These are phyloP conservation scores for Perkinsela sp. DNA, from an alignment of 208 protist species.

Conservation along the genomic window DNA sequence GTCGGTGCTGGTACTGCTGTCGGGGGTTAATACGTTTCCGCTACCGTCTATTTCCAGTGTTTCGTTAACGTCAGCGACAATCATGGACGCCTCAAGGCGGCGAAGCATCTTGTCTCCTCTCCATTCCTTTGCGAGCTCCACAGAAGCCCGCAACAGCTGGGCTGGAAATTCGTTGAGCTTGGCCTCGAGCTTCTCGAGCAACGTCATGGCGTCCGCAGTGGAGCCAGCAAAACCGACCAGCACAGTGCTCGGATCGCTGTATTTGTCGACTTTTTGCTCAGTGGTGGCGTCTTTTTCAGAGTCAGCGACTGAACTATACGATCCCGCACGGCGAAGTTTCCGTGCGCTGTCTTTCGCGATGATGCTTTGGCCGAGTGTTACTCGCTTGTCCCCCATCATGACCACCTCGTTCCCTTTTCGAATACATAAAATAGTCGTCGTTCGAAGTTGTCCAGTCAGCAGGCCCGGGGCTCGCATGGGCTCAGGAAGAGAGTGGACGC, in stretches of 20 bases:
- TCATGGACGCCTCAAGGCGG: conserved; percentile 67
- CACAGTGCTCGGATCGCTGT: conserved; percentile 9
- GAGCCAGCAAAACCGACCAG: conserved; percentile 69
- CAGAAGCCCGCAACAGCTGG: conserved; percentile 63
- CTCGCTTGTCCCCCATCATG: conserved; percentile 71
- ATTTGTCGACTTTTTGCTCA: background rate
- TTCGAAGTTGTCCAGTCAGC: conserved; percentile 10
- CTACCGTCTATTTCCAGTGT: conserved; percentile 72
- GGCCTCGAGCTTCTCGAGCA: conserved; percentile 77
- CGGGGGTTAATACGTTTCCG: conserved; percentile 75
- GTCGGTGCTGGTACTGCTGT: conserved; percentile 4
- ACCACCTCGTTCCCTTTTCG: conserved; percentile 65
- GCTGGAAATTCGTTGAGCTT: conserved; percentile 70
- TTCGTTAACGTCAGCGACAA: conserved; percentile 59
- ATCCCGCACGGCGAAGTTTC: conserved; percentile 19
- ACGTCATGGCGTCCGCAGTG: conserved; percentile 73
- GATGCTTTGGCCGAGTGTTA: conserved; percentile 69
- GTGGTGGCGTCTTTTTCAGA: conserved; percentile 13
- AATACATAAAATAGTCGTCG: conserved; percentile 74
- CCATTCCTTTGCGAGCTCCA: conserved; percentile 81
- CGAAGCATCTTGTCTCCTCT: conserved; percentile 70
- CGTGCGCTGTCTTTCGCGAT: conserved; percentile 50
- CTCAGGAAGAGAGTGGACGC: too few relatives aligned
- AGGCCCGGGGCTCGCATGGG: background rate
- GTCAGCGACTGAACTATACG: conserved; percentile 1